Conservation (phyloP, 495 filamentous ascomycete genomes). For the Lasiosphaeria miniovina region DNA sequence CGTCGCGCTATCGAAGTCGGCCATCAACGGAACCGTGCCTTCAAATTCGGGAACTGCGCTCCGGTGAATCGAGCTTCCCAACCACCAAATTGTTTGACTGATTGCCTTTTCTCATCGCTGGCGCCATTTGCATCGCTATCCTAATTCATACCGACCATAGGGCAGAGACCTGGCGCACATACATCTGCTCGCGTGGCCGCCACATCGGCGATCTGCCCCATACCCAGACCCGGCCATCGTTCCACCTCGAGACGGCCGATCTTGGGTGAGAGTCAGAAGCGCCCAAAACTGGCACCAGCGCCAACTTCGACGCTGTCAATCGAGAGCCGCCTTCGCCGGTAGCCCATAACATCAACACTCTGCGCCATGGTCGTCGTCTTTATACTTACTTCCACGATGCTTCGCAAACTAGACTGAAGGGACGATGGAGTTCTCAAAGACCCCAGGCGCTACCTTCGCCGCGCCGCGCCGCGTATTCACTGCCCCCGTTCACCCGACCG, state of each 20-base stretch:
- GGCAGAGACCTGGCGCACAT: background rate
- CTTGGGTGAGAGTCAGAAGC: background rate
- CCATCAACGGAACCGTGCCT: background rate
- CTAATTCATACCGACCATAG: too few species aligned
- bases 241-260: constrained; percentile 21
- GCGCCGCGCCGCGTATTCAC: constrained; percentile 43
- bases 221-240: constrained; percentile 12
- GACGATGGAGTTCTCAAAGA: constrained; percentile 30
- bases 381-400: constrained; percentile 15
- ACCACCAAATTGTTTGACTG: background rate
- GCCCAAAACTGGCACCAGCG: background rate
- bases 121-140: background rate
- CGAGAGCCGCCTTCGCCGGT: background rate
- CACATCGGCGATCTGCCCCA: constrained; percentile 8
- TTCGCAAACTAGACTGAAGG: constrained; percentile 15
- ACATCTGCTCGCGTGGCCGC: constrained; percentile 1
- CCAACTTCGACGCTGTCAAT: constrained; percentile 2
- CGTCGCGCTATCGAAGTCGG: too few species aligned
- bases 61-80: background rate
- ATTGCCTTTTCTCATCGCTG: background rate
- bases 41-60: background rate
- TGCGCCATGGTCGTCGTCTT: constrained; percentile 9
- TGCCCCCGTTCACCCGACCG: constrained; percentile 27
- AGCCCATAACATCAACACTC: background rate
- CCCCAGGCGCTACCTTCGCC: constrained; percentile 23